Base-by-base conservation (phyloP, 2,329 filamentous ascomycete species). In the Madurella fahalii region DNA sequence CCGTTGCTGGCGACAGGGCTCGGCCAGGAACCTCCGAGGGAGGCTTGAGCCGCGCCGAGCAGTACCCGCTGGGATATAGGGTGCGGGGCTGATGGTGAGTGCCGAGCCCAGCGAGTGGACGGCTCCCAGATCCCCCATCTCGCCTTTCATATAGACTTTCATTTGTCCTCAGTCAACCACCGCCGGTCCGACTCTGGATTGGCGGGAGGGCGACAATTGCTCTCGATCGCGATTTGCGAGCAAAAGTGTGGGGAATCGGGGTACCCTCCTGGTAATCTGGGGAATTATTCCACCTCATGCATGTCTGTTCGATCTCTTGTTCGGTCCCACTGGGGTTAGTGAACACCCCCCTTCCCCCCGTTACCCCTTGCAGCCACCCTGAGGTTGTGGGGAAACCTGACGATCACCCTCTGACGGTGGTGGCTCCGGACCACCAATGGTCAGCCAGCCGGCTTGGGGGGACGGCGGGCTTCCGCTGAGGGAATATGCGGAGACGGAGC, bases 21-120 rank as follows among this genome's bases (percentile, higher is more conserved):
- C 67, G 68, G 66, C 50, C 62, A 58, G 48, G 50, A 63, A 48
- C 53, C 62, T 71, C 67, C 66, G 68, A 64, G 54, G 55, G 52
- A 52, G 50, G 55, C 57, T 49, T 54, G 53, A 61, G 54, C 58
- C 53, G 58, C 57, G 57, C 59, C 59, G 52, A 58, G 59, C 50
- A 54, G 52, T 53, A 40, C 47, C 53, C 55, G 47, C 18, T 47
- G 53, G 57, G 54, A 63, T 59, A 61, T 63, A 58, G 58, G 40
- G 42, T 61, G 63, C 61, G 59, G 60, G 58, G 58, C 58, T 57
- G 18, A 34, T 39, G 56, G 44, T 56, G 55, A 54, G 47, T 63
- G 62, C 59, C 59, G 61, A 55, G 55, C 40, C 45, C 50, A 42
- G 47, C 58, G 52, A 60, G 46, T 61, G 61, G 61, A 55, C 55